These are phyloP conservation scores for Pythium insidiosum DNA, from an alignment of 352 stramenopile species.

Conservation along the genomic window DNA sequence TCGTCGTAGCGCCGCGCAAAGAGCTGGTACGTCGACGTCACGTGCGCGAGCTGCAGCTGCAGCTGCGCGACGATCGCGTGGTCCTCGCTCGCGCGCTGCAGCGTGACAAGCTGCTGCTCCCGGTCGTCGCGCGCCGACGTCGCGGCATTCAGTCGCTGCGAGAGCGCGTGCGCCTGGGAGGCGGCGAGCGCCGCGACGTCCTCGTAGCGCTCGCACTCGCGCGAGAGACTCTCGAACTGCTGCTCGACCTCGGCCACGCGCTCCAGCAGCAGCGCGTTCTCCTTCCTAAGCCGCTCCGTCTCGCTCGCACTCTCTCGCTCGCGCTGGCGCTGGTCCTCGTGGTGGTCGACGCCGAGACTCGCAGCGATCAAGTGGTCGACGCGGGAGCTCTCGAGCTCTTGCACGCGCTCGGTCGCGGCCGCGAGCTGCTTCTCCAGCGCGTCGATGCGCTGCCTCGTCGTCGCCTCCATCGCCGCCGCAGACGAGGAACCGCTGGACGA, in stretches of 20 bases:
- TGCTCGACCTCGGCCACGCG: conserved; percentile 70
- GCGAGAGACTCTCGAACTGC: conserved; percentile 54
- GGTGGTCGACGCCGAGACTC: background rate
- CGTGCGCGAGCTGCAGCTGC: conserved; percentile 86
- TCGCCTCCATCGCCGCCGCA: conserved; percentile 5
- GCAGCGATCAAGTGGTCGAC: background rate
- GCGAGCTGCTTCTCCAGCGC: conserved; percentile 47
- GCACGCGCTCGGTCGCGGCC: conserved; percentile 24
- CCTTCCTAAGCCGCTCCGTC: conserved; percentile 32
- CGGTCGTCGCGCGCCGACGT: conserved; percentile 44
- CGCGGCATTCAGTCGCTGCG: conserved; percentile 25
- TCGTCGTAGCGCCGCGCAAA: conserved; percentile 66
- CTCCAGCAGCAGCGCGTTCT: conserved; percentile 53
- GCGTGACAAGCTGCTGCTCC: conserved; percentile 53
- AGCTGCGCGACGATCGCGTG: conserved; percentile 86
- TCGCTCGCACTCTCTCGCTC: background rate
- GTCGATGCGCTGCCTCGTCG: conserved; percentile 25
- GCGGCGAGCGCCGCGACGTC: conserved; percentile 54
- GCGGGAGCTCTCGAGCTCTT: conserved; percentile 40
- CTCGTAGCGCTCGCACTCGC: conserved; percentile 56
- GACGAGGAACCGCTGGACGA: background rate
- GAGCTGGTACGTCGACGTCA: conserved; percentile 81
- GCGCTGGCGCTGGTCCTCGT: background rate
- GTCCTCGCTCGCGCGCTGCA: conserved; percentile 82
- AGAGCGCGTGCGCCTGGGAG: conserved; percentile 50